Evolutionary conservation across 2,329 filamentous ascomycete genomes (phyloP), one percentile per base, ranked within the genome.

Genomic region (Beauveria asiatica): DNA sequence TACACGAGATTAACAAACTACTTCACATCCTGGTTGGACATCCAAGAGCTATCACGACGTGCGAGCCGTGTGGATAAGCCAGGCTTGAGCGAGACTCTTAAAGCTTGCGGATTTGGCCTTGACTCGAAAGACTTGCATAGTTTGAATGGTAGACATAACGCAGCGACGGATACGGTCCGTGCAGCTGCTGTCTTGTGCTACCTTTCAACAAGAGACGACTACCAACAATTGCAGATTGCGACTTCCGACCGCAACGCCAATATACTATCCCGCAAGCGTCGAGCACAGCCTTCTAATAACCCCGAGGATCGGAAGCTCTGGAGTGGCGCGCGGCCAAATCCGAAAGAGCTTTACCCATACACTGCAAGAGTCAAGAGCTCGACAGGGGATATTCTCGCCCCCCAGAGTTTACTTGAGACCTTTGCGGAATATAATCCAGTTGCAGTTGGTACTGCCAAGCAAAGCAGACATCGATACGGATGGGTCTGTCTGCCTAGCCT

Each of bases 1-100:
- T 49, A 48, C 44, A 25, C n/a, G 10, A 9, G n/a, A 17, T 30
- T 57, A 5, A 27, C 54, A 19, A 16, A 41, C 2, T 57, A 57
- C n/a, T 57, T 57, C 5, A 57, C 42, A 6, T 59, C 56, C 17
- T 59, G 56, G 48, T 23, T 59, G n/a, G 56, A 59, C 23, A 5
- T 59, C 21, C 56, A 59, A 8, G 56, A 59, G 41, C 25, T 59
- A 3, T 37, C 56, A 5, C 19, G 46, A 10, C 37, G 30, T 37
- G 45, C 39, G 3, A 59, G 46, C 56, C 4, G 19, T 5, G 17
- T 52, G 3, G 23, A 51, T 7, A 33, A 45, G 21, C 56, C 56
- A 3, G 56, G 56, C 1, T 37, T 59, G 25, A 59, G 46, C 25
- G 48, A 52, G 46, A 59, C 46, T 7, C 23, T 59, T 1, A 52